These are phyloP conservation scores for Ceratobasidium sp. DNA, from an alignment of 1,284 basidiomycete genomes.

Conservation along the genomic window DNA sequence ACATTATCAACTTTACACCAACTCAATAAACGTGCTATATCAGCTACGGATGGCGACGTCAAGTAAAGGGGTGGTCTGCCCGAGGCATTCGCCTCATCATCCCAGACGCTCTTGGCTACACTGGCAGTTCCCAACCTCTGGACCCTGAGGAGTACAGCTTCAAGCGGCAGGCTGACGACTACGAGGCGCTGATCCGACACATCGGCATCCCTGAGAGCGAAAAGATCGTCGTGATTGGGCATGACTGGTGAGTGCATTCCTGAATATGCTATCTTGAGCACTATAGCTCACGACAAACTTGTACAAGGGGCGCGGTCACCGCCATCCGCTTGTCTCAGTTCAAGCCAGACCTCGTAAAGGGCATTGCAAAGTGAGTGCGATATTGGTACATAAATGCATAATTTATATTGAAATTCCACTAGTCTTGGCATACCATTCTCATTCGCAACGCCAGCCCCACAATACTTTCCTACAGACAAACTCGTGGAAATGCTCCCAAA, in stretches of 20 bases:
- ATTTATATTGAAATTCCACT: background rate
- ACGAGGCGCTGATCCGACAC: conserved; percentile 17
- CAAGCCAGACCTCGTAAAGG: conserved; percentile 37
- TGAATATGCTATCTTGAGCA: background rate
- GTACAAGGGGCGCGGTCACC: conserved; percentile 19
- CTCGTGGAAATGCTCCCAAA: conserved; percentile 13
- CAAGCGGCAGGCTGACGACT: conserved; percentile 26
- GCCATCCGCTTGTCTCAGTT: conserved; percentile 34
- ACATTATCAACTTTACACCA: background rate
- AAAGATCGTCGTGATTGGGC: conserved; percentile 31
- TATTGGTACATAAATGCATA: background rate
- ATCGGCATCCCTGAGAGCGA: conserved; percentile 28
- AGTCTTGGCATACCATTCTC: conserved; percentile 31
- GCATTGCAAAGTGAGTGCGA: conserved; percentile 14
- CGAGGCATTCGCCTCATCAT: conserved; percentile 42
- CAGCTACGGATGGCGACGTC: conserved; percentile 41
- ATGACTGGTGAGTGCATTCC: conserved; percentile 21
- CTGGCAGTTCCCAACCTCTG: conserved; percentile 35
- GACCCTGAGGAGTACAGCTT: conserved; percentile 33
- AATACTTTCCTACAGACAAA: conserved; percentile 15
- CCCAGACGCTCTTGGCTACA: conserved; percentile 37
- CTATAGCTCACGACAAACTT: background rate
- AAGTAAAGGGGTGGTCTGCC: conserved; percentile 42
- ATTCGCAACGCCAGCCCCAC: background rate
- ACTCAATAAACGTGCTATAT: background rate